Conservation (phyloP, 106 monocot genomes). For the Phalaenopsis equestris region DNA sequence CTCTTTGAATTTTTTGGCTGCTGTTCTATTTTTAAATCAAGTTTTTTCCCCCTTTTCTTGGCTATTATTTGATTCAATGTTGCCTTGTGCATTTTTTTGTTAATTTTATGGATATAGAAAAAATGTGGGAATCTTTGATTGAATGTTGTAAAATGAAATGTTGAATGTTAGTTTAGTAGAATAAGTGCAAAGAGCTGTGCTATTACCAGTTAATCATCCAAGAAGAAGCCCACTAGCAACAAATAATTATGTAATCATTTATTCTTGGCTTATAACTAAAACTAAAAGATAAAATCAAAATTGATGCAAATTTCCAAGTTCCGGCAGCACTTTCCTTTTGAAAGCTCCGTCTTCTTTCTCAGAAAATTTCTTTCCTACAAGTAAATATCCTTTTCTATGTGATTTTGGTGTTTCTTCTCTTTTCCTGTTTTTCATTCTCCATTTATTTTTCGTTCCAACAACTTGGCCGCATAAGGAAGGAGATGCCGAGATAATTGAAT, state of each 20-base stretch:
- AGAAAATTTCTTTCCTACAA: not conserved
- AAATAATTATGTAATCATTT: not conserved
- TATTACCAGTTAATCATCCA: not conserved
- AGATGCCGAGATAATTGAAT: not conserved
- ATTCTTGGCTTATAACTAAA: not conserved
- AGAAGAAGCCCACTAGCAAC: not conserved
- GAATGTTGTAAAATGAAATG: not conserved
- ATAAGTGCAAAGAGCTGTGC: not conserved
- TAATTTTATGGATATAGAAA: not conserved
- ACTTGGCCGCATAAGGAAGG: not conserved
- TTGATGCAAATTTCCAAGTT: not conserved
- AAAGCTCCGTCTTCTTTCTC: not conserved
- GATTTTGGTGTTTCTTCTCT: not conserved
- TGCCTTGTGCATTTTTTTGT: not conserved
- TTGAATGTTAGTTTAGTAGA: not conserved
- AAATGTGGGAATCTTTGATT: not conserved
- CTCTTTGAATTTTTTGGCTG: not conserved
- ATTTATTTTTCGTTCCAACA: not conserved
- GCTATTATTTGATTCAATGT: not conserved
- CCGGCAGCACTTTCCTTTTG: not conserved
- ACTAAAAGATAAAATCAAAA: not conserved
- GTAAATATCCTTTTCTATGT: not conserved
- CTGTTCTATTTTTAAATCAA: not conserved
- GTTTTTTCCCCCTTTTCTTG: not conserved
- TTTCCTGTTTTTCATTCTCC: not conserved